Base-by-base conservation (phyloP, 306 rosid species). In the Lagenaria siceraria region DNA sequence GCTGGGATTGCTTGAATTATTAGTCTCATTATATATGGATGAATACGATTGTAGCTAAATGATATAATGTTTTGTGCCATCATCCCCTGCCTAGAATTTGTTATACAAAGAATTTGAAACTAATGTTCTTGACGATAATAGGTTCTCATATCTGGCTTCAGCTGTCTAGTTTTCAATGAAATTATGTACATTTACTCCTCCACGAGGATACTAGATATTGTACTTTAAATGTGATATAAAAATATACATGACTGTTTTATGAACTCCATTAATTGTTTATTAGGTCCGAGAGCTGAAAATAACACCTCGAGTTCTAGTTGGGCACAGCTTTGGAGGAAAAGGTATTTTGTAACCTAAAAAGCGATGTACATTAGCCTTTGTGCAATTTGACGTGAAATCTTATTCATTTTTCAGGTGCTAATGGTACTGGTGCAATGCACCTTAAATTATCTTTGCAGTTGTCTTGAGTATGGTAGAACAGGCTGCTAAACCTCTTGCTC, bases 291-390 rank as follows among this genome's bases (percentile, higher is more conserved):
- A 87, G 73, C 85, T 95, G 81, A 89, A 91, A 83, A 86, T 95
- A 76, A 90, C 93, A 38, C 98, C 98, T 11, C 92, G 96, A 49
- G 89, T 92, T 62, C 82, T 95, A 75, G 97, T 95, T 84, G 97
- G 98, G 36, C 98, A 95, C 80, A 95, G 98, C 85, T 95, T 95
- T 83, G 97, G 97, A 55, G 98, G 98, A 75, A 95, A 95, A 87
- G 97, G 97, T 95, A 87, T 51, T 0, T 56, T 25, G 7, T 27
- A 74, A 46, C 59, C 35, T 48, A 71, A 46, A 25, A 25, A 31
- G 78, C 49, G 53, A 73, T 55, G 51, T 11, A 43, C 76, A 2
- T 31, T 36, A 31, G 35, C 78, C 12, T 43, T 49, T 27, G 43
- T 17, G 77, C 79, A 76, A 76, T 43, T 43, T 76, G 42, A 43